Evolutionary conservation across 257 asterid species (phyloP).

Genomic region (Solanum dulcamara): DNA sequence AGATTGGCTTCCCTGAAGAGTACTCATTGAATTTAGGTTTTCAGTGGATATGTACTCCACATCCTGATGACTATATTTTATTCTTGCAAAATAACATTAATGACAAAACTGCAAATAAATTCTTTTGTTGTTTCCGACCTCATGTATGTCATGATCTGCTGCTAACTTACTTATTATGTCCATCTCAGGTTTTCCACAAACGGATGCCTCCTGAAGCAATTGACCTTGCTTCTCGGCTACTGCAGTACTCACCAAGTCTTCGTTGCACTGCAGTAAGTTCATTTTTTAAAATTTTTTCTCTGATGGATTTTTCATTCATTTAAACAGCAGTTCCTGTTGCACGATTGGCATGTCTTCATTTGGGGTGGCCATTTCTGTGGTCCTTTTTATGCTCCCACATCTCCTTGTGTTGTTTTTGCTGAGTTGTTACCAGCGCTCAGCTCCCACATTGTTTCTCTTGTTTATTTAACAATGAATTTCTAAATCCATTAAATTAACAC

Average conservation of each 20-base stretch:
- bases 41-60: not conserved
- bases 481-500: not conserved
- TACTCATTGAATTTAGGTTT: not conserved
- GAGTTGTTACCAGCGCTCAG: not conserved
- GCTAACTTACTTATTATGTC: not conserved
- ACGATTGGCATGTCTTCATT: not conserved
- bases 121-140: not conserved
- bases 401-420: not conserved
- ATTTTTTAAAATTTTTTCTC: not conserved
- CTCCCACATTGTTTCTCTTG: not conserved
- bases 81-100: not conserved
- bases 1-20: not conserved
- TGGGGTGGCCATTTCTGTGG: not conserved
- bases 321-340: not conserved
- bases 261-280: constrained; percentile 90
- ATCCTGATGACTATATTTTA: not conserved
- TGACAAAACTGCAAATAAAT: not conserved
- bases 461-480: not conserved
- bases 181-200: constrained; percentile 72
- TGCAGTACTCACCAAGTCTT: constrained; percentile 93
- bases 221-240: constrained; percentile 85
- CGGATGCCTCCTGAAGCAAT: constrained; percentile 98
- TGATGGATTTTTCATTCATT: not conserved
- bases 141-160: not conserved
- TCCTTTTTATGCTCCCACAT: not conserved